phyloP scores from a whole-genome alignment of 2,329 filamentous ascomycete genomes.

The Pseudonectria buxi region DNA sequence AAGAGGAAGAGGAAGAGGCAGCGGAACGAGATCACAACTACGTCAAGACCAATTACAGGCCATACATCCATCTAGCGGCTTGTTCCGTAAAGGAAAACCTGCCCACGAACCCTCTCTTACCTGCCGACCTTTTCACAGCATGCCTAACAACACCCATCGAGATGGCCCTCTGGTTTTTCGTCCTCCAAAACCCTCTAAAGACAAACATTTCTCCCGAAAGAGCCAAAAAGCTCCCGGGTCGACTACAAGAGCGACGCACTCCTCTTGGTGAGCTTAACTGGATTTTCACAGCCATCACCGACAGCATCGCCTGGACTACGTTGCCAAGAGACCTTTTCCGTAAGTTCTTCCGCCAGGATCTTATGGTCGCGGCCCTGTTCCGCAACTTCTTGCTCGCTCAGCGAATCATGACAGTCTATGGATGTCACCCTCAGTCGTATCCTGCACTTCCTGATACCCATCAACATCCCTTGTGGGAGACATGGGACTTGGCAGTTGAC shows the following conservation, averaged over 20 bases:
- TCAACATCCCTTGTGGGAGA: constrained; percentile 90
- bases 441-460: constrained; percentile 91
- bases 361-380: constrained; percentile 98
- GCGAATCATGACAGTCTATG: constrained; percentile 91
- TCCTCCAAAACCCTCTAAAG: constrained; percentile 77
- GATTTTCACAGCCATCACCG: constrained; percentile 98
- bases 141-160: constrained; percentile 96
- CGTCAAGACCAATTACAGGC: constrained; percentile 63
- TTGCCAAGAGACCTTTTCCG: constrained; percentile 85
- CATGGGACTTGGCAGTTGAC: constrained; percentile 95
- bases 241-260: constrained; percentile 85
- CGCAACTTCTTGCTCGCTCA: constrained; percentile 93
- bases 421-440: constrained; percentile 89
- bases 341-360: constrained; percentile 92
- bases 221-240: constrained; percentile 82
- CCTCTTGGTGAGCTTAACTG: constrained; percentile 95
- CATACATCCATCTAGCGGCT: constrained; percentile 83
- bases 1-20: constrained; percentile 76
- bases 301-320: constrained; percentile 98
- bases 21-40: constrained; percentile 74
- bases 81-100: constrained; percentile 87
- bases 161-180: constrained; percentile 94
- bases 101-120: constrained; percentile 87
- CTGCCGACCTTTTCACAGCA: constrained; percentile 91
- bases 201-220: constrained; percentile 68